Evolutionary conservation across 768 basidiomycete species (phyloP).

Genomic region (Tephrocybe sp.): DNA sequence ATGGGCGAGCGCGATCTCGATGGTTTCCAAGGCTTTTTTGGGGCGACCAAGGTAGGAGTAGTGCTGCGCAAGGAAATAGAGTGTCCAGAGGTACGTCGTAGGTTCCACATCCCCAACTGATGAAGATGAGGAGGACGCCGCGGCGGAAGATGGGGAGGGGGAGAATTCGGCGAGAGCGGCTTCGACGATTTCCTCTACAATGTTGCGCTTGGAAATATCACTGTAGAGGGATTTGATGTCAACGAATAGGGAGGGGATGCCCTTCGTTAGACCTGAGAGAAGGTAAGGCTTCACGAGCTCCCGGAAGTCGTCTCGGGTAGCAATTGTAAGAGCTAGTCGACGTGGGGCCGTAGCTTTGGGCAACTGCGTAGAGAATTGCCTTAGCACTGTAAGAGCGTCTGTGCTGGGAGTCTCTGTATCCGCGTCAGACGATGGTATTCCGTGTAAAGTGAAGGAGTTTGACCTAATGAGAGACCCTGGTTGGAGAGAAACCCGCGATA

Average conservation of each 20-base stretch:
- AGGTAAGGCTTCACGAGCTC: constrained; percentile 68
- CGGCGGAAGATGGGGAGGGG: constrained; percentile 18
- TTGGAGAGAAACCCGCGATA: constrained; percentile 72
- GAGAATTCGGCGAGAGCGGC: constrained; percentile 38
- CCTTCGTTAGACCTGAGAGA: constrained; percentile 68
- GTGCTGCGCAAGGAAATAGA: constrained; percentile 94
- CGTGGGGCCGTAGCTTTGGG: constrained; percentile 72
- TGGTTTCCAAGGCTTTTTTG: constrained; percentile 54
- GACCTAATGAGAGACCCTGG: constrained; percentile 68
- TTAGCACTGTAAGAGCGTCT: constrained; percentile 57
- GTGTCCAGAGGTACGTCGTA: constrained; percentile 87
- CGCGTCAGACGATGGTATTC: constrained; percentile 28
- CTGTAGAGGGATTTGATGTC: constrained; percentile 86
- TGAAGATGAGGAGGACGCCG: constrained; percentile 20
- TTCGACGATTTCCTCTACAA: constrained; percentile 72
- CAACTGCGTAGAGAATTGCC: constrained; percentile 57
- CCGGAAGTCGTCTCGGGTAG: constrained; percentile 69
- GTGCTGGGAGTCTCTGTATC: constrained; percentile 49
- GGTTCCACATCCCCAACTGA: constrained; percentile 47
- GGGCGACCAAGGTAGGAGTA: constrained; percentile 63
- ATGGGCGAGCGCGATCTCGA: constrained; percentile 71
- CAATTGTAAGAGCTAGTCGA: constrained; percentile 71
- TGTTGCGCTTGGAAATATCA: constrained; percentile 59
- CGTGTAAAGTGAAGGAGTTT: constrained; percentile 15
- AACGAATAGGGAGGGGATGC: constrained; percentile 90